A percentile compares a stretch with the other conserved stretches of the same genome.
phyloP scores from a whole-genome alignment of 2,329 filamentous ascomycete species.

The Trichoderma simmonsii region DNA sequence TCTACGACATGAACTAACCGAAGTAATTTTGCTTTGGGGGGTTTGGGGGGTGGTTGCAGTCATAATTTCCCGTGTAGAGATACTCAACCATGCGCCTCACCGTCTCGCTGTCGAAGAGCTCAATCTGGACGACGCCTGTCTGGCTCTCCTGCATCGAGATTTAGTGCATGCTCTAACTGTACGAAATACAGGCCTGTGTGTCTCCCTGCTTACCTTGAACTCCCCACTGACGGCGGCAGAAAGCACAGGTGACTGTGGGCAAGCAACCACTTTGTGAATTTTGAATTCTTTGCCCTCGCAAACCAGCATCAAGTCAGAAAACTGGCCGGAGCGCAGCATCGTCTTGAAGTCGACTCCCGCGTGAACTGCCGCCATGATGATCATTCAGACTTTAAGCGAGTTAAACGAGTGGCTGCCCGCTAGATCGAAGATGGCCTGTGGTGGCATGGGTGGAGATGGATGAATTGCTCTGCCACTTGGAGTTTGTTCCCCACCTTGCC shows the following conservation, averaged over 20 bases:
- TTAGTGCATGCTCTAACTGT: background rate
- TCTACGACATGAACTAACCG: background rate
- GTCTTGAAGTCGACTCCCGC: background rate
- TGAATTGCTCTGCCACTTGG: background rate
- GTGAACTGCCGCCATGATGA: background rate
- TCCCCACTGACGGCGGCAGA: constrained; percentile 17
- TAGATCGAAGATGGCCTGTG: background rate
- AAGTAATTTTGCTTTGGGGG: background rate
- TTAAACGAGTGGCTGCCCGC: background rate
- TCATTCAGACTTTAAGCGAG: background rate
- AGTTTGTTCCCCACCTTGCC: too few relatives aligned
- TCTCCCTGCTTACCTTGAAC: constrained; percentile 19
- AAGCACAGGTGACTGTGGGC: constrained; percentile 23
- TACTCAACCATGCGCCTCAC: constrained; percentile 25
- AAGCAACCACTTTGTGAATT: constrained; percentile 24
- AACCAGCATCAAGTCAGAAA: constrained; percentile 23
- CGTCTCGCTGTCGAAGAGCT: constrained; percentile 19
- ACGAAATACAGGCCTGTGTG: background rate
- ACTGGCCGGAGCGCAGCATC: constrained; percentile 20
- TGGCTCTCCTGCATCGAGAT: constrained; percentile 18
- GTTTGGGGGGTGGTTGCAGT: background rate
- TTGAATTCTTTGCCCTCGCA: constrained; percentile 23
- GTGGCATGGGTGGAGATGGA: background rate
- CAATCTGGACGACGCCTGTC: constrained; percentile 20
- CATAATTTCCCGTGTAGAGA: constrained; percentile 25